Base-by-base conservation (phyloP, 2,329 filamentous ascomycete species). In the Cercospora zeae-maydis region DNA sequence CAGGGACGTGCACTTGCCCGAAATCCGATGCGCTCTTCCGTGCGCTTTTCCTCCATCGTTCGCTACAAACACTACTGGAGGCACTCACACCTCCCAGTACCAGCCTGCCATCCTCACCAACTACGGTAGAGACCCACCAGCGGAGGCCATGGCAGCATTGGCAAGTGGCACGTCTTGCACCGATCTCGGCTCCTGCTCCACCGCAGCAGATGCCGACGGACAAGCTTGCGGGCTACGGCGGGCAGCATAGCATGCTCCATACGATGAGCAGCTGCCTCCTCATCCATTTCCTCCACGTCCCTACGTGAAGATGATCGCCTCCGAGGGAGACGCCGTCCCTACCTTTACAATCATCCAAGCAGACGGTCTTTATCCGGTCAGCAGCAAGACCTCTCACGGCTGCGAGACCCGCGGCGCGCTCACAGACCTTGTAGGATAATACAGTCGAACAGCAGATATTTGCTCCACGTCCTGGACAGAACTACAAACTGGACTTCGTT, bases 331-430 rank as follows among this genome's bases (percentile, higher is more conserved):
- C 4, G 57, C 42, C 14, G 42, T 75, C 55, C 64, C 67, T 3
- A 71, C 67, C 4, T 72, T 70, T 61, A 73, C 71, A 5, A 70
- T 73, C 58, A 68, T 73, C 14, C 70, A 73, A 53, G 71, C 71
- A 4, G 71, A 73, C 52, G 71, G 71, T 24, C 64, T 72, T 14
- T 70, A 73, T 34, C 62, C 67, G 19, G 69, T 68, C 66, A 42
- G 63, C 55, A 58, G 19, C 27, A 30, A 16, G 21, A 37, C 4
- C 7, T 6, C 1, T 7, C 16, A 6, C 8, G 21, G 27, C 27
- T 36, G 56, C 16, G 8, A n/a, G 42, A 10, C 16, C 34, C 19
- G n/a, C 31, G 21, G 33, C 53, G 11, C 31, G 39, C 55, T 60
- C n/a, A 62, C 31, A 27, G n/a, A 52, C n/a, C 9, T 19, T 24